Evolutionary conservation across 2,329 filamentous ascomycete genomes (phyloP).

Genomic region (Saccharata proteae): DNA sequence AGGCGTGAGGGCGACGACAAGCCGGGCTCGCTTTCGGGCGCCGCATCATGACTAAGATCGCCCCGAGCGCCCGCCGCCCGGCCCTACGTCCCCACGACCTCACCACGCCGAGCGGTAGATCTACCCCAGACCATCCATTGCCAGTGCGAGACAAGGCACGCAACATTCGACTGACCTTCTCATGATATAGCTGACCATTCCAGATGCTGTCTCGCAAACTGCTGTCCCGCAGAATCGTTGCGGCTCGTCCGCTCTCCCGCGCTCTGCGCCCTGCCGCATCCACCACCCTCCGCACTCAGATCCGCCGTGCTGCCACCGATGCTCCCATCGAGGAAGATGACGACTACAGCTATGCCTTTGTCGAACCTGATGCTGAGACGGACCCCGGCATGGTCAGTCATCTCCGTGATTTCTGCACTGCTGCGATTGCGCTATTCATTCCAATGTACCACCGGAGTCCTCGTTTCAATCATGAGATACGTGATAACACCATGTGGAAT

Average conservation of each 20-base stretch:
- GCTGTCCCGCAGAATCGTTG: slow-evolving; percentile 30
- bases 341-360: too few species aligned
- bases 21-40: slow-evolving; percentile 1
- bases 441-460: too few species aligned
- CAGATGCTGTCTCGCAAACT: too few species aligned
- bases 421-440: too few species aligned
- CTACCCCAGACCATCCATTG: too few species aligned
- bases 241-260: slow-evolving; percentile 28
- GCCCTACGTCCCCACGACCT: not conserved
- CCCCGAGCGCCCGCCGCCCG: slow-evolving; percentile 2
- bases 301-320: slow-evolving; percentile 21
- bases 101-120: too few species aligned
- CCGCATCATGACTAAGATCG: too few species aligned
- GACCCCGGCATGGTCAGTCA: slow-evolving; percentile 55
- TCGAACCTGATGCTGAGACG: slow-evolving; percentile 49
- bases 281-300: slow-evolving; percentile 22
- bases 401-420: too few species aligned
- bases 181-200: slow-evolving; percentile 6
- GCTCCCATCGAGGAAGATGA: too few species aligned
- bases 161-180: too few species aligned
- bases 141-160: slow-evolving; percentile 18
- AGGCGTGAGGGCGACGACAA: slow-evolving; percentile 6
- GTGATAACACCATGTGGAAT: not conserved
- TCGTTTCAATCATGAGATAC: too few species aligned
- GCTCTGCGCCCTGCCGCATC: slow-evolving; percentile 19